Evolutionary conservation across 2,329 filamentous ascomycete species (phyloP).

Genomic region (Phyllosticta citribraziliensis): DNA sequence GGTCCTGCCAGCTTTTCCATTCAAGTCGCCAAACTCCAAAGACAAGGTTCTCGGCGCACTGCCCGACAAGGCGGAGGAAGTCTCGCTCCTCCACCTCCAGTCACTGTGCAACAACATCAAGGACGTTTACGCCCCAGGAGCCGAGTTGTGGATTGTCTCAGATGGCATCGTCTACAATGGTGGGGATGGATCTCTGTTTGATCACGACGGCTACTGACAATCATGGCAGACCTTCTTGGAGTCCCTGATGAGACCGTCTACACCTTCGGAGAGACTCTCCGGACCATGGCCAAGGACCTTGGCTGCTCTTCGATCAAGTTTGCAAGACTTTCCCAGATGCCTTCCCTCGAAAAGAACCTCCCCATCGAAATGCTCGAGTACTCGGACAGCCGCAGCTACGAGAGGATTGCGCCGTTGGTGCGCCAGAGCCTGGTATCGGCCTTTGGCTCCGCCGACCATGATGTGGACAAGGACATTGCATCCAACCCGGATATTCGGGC

Average conservation of each 20-base stretch:
- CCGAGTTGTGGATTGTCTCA: slow-evolving; percentile 33
- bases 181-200: slow-evolving; percentile 8
- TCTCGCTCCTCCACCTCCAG: slow-evolving; percentile 33
- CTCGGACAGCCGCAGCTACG: slow-evolving; percentile 13
- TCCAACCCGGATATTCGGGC: slow-evolving; percentile 13
- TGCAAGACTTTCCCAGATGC: slow-evolving; percentile 21
- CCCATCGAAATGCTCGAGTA: slow-evolving; percentile 24
- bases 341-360: neutral
- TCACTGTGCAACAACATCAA: slow-evolving; percentile 31
- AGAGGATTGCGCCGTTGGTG: slow-evolving; percentile 15
- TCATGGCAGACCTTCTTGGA: slow-evolving; percentile 26
- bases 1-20: slow-evolving; percentile 49
- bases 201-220: neutral
- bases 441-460: slow-evolving; percentile 20
- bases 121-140: slow-evolving; percentile 31
- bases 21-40: slow-evolving; percentile 48
- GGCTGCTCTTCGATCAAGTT: slow-evolving; percentile 26
- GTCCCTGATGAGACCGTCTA: slow-evolving; percentile 34
- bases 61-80: slow-evolving; percentile 35
- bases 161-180: slow-evolving; percentile 36
- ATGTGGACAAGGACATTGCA: slow-evolving; percentile 22
- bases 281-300: slow-evolving; percentile 26
- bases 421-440: slow-evolving; percentile 17
- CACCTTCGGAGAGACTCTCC: slow-evolving; percentile 30
- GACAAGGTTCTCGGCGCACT: slow-evolving; percentile 45